Conservation (phyloP, 768 basidiomycete species). For the Melanogaster broomeanus region DNA sequence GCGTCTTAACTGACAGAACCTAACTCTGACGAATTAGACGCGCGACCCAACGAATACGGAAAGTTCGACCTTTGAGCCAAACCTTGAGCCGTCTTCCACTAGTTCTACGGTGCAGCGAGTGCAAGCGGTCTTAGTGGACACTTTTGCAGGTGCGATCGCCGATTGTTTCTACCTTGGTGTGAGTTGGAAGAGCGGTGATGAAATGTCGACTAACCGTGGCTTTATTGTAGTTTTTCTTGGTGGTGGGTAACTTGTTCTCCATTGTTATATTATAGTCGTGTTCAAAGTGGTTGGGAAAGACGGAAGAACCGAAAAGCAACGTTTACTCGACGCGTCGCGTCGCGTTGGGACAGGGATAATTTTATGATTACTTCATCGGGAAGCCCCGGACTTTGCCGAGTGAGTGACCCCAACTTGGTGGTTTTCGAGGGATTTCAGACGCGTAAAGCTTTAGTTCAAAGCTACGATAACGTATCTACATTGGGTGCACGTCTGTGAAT, state of each 20-base stretch:
- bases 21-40: slow-evolving; percentile 22
- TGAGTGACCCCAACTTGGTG: too few species aligned
- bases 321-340: too few species aligned
- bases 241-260: slow-evolving; percentile 49
- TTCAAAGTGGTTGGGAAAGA: too few species aligned
- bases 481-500: too few species aligned
- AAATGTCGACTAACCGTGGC: slow-evolving; percentile 16
- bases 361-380: too few species aligned
- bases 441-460: too few species aligned
- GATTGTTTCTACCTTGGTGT: slow-evolving; percentile 15
- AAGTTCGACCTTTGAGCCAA: slow-evolving; percentile 20
- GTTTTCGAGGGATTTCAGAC: too few species aligned
- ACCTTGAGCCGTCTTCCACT: slow-evolving; percentile 39
- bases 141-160: slow-evolving; percentile 6
- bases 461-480: too few species aligned
- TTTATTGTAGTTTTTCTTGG: slow-evolving; percentile 37
- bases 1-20: slow-evolving; percentile 53
- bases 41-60: neutral
- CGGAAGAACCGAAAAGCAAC: too few species aligned
- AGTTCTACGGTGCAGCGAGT: slow-evolving; percentile 59
- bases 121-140: slow-evolving; percentile 38
- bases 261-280: too few species aligned
- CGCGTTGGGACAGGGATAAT: too few species aligned
- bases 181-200: neutral
- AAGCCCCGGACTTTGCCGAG: too few species aligned